phyloP scores from a whole-genome alignment of 352 stramenopile genomes.

The Aphanomyces euteiches region DNA sequence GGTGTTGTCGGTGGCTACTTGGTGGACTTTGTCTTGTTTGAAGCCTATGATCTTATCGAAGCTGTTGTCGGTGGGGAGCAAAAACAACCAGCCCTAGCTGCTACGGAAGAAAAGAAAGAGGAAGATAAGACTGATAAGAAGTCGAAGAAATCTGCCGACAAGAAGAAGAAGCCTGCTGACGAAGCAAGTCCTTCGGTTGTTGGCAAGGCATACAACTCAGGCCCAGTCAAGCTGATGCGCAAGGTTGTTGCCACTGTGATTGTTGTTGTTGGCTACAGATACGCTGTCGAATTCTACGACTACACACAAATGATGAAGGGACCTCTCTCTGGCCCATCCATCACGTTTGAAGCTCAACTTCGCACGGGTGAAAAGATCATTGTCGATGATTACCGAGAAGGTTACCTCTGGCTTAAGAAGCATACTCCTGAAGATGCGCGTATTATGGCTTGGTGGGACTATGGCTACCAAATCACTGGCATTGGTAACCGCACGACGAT shows the following conservation, averaged over 20 bases:
- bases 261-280: slow-evolving; percentile 1
- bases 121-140: not conserved
- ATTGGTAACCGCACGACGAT: slow-evolving; percentile 75
- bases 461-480: slow-evolving; percentile 82
- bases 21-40: slow-evolving; percentile 13
- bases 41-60: slow-evolving; percentile 7
- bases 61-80: not conserved
- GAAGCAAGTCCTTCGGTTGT: not conserved
- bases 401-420: slow-evolving; percentile 8
- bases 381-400: slow-evolving; percentile 23
- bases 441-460: slow-evolving; percentile 80
- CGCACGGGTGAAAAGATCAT: slow-evolving; percentile 26
- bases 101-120: slow-evolving; percentile 4
- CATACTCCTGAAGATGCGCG: slow-evolving; percentile 72
- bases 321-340: slow-evolving; percentile 55
- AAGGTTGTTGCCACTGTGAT: slow-evolving; percentile 24
- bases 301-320: slow-evolving; percentile 49
- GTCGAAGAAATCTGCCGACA: not conserved
- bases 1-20: not conserved
- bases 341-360: slow-evolving; percentile 66
- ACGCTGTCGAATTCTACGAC: slow-evolving; percentile 37
- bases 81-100: not conserved
- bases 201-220: not conserved
- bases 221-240: slow-evolving; percentile 19
- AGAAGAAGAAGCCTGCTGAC: slow-evolving; percentile 5